Conservation (phyloP, 495 filamentous ascomycete genomes). For the Darksidea phi region DNA sequence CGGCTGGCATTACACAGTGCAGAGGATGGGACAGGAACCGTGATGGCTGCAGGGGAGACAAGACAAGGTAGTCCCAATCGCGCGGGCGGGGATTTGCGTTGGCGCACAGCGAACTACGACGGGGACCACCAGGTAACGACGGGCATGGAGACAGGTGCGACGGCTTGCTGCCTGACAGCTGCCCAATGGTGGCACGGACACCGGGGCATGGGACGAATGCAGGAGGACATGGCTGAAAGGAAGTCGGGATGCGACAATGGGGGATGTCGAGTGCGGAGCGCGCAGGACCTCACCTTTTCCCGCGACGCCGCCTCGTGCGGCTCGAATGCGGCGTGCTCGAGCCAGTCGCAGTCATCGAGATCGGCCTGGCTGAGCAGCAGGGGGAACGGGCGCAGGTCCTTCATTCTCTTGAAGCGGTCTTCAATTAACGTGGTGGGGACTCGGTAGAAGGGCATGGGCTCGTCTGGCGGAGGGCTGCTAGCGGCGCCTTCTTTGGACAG, state of each 20-base stretch:
- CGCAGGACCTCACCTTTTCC: conserved; percentile 67
- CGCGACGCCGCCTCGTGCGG: conserved; percentile 67
- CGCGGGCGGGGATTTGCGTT: not conserved
- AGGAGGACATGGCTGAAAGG: not conserved
- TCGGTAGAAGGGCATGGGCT: conserved; percentile 20
- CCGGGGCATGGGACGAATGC: too few relatives aligned
- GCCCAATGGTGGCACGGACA: conserved; percentile 17
- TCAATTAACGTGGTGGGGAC: conserved; percentile 18
- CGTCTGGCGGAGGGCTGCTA: conserved; percentile 4
- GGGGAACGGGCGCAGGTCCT: conserved; percentile 61
- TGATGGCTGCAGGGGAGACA: not conserved
- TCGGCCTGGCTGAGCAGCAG: conserved; percentile 71
- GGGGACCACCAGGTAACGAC: conserved; percentile 9
- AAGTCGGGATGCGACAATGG: not conserved
- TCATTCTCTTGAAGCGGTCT: conserved; percentile 29
- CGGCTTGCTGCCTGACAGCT: conserved; percentile 6
- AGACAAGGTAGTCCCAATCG: not conserved
- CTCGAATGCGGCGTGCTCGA: conserved; percentile 75
- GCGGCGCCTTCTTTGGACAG: conserved; percentile 39
- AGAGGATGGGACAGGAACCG: not conserved
- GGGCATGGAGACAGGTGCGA: not conserved
- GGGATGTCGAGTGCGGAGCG: not conserved
- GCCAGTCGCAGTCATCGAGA: conserved; percentile 68
- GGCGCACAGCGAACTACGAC: not conserved
- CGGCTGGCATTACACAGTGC: not conserved